Evolutionary conservation across 495 filamentous ascomycete species (phyloP).

Genomic region (Massariosphaeria phaeospora): DNA sequence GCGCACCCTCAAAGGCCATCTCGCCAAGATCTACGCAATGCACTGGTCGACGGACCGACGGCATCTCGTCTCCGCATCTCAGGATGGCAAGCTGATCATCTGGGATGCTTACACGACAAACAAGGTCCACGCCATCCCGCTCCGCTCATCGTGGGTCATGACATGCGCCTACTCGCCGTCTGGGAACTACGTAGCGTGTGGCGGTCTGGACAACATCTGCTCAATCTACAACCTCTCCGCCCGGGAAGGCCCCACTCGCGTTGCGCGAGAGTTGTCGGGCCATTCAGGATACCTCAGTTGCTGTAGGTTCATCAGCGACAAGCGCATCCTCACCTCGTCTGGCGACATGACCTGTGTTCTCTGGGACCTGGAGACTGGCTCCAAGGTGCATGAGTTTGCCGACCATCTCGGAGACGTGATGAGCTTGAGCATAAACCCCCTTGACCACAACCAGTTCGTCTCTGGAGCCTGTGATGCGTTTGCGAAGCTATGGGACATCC

Average conservation of each 20-base stretch:
- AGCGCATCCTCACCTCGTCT: conserved; percentile 93
- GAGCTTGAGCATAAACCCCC: conserved; percentile 99
- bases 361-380: conserved; percentile 97
- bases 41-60: conserved; percentile 99
- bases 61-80: conserved; percentile 95
- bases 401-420: conserved; percentile 98
- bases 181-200: conserved; percentile 96
- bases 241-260: conserved; percentile 90
- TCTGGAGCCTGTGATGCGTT: conserved; percentile 98
- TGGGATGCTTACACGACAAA: conserved; percentile 99
- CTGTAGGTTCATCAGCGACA: conserved; percentile 98
- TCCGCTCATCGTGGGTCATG: conserved; percentile 99
- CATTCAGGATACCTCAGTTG: conserved; percentile 97
- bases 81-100: conserved; percentile 99
- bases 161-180: conserved; percentile 98
- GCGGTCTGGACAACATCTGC: conserved; percentile 98
- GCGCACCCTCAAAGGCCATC: conserved; percentile 90
- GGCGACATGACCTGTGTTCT: conserved; percentile 99
- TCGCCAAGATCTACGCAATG: conserved; percentile 99
- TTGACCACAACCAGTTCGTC: conserved; percentile 97
- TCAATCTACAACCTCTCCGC: conserved; percentile 98
- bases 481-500: conserved; percentile 98
- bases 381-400: conserved; percentile 96
- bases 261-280: conserved; percentile 92
- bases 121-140: conserved; percentile 98